Evolutionary conservation across 2,329 filamentous ascomycete species (phyloP).

Genomic region (Thielaviopsis punctulata): DNA sequence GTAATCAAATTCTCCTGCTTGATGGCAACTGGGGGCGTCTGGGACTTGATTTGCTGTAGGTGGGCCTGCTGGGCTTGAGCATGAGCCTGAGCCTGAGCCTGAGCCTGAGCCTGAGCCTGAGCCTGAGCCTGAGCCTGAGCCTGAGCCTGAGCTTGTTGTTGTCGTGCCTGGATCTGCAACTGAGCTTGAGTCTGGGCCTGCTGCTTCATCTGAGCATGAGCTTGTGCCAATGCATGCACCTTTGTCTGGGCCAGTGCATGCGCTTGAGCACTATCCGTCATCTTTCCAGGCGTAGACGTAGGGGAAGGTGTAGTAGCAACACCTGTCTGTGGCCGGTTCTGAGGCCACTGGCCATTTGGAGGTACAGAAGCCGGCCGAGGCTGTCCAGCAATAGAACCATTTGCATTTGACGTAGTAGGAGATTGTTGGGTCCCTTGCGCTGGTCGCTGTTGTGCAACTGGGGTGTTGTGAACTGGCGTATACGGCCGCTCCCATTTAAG

Average conservation of each 20-base stretch:
- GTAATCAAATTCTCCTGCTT: neutral
- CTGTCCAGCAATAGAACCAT: neutral
- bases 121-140: neutral
- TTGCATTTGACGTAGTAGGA: no score
- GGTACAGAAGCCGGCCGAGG: neutral
- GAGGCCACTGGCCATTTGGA: neutral
- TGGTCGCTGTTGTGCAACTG: neutral
- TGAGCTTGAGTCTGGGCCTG: neutral
- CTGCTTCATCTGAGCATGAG: neutral
- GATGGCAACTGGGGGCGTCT: neutral
- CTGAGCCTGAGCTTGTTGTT: neutral
- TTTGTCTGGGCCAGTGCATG: slow-evolving; percentile 3
- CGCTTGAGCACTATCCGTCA: slow-evolving; percentile 3
- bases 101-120: slow-evolving; percentile 2
- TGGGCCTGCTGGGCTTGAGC: slow-evolving; percentile 6
- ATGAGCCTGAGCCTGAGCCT: slow-evolving; percentile 7
- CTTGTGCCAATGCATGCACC: neutral
- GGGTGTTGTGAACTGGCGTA: slow-evolving; percentile 5
- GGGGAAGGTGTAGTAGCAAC: no score
- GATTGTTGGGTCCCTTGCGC: neutral
- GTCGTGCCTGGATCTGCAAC: neutral
- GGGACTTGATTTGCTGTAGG: neutral
- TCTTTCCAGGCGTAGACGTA: neutral
- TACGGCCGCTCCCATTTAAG: slow-evolving; percentile 5
- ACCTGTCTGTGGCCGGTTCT: neutral